Base-by-base conservation (phyloP, 2,329 filamentous ascomycete genomes). In the Atkinsonella texensis region DNA sequence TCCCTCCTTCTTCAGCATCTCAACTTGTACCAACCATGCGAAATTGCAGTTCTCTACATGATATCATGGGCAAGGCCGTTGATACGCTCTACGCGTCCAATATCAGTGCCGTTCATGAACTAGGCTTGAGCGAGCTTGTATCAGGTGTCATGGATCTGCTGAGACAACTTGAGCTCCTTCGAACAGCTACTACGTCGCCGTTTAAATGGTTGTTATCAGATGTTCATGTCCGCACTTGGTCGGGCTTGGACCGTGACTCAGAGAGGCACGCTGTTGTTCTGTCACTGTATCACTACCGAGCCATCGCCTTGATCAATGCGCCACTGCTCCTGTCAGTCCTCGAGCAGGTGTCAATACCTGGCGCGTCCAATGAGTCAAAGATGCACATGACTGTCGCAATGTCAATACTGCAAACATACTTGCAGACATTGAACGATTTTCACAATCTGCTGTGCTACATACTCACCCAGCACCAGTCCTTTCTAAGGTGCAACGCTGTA, bases 401-500 rank as follows among this genome's bases (percentile, higher is more conserved):
- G 3, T 56, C 59, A 1, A 50, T 63, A 11, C 48, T 63, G 7
- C 56, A 56, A n/a, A 55, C 44, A 15, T 59, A 63, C 13, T 47
- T 60, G 18, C 43, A 52, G 11, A 56, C 55, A 0, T 48, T 62
- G 0, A 41, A 49, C 10, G 55, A 57, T n/a, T 59, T 60, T 33
- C 57, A 60, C 5, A 50, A 23, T 1, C 33, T 63, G 1, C 53
- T 61, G 7, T 42, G 56, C 2, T 43, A 52, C 9, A 53, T 63
- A 3, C 31, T 61, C 2, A 51, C 47, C 1, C 47, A 58, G n/a
- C 43, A 55, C 4, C 56, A 53, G 6, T 32, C 45, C 2, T 65
- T 63, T 43, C 49, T 63, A 23, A 57, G 55, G 35, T 23, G 52
- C 13, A 63, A 64, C 45, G 61, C 60, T 1, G 53, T 59, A 13